Conservation (phyloP, 1,284 basidiomycete species). For the Tilletia caries region DNA sequence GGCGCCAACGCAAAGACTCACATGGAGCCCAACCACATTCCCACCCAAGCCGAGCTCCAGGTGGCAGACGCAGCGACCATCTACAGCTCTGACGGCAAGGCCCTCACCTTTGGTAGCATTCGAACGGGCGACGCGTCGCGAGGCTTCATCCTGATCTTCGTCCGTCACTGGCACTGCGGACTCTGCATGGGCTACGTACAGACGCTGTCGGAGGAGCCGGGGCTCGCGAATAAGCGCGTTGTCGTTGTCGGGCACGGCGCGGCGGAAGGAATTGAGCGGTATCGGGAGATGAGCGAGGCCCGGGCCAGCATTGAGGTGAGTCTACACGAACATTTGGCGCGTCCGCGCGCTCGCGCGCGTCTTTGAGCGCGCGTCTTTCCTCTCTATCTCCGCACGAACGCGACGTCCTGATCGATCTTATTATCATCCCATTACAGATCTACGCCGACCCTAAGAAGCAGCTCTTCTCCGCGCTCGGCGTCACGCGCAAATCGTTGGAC, state of each 20-base stretch:
- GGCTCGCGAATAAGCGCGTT: constrained; percentile 8
- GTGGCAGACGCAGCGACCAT: background rate
- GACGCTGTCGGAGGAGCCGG: background rate
- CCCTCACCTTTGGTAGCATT: background rate
- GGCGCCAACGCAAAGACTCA: background rate
- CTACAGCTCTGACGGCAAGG: constrained; percentile 2
- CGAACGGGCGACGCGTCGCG: background rate
- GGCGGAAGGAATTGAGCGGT: constrained; percentile 14
- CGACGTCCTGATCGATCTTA: no score
- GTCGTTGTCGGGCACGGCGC: constrained; percentile 17
- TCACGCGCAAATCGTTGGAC: constrained; percentile 7
- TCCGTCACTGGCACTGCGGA: constrained; percentile 19
- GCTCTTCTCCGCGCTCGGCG: constrained; percentile 14
- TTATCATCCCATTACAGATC: background rate
- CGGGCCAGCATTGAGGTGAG: constrained; percentile 4
- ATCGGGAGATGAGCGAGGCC: constrained; percentile 14
- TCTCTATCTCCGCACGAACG: background rate
- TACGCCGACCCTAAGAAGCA: constrained; percentile 15
- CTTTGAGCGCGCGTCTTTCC: background rate
- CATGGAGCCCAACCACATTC: constrained; percentile 1
- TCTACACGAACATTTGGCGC: background rate
- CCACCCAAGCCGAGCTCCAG: background rate
- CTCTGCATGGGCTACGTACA: constrained; percentile 12
- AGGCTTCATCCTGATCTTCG: constrained; percentile 10
- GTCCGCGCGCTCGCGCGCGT: background rate